Conservation (phyloP, 371 early-diverging fungal species). For the Paraphysoderma sedebokerense region DNA sequence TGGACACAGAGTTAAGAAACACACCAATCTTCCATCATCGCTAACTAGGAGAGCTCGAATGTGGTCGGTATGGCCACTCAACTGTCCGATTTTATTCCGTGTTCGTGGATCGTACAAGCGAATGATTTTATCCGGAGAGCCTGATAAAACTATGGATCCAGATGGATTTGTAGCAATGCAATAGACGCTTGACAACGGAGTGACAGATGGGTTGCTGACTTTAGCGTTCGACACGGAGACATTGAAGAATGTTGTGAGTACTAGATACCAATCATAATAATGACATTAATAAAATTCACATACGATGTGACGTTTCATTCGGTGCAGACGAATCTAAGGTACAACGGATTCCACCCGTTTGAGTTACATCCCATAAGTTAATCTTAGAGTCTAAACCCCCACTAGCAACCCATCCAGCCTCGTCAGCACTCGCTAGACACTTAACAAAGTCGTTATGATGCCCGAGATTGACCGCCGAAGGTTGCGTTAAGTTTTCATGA, state of each 20-base stretch:
- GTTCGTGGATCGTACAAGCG: slow-evolving; percentile 70
- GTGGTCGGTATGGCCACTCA: slow-evolving; percentile 86
- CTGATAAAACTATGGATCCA: no score
- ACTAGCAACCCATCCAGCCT: slow-evolving; percentile 65
- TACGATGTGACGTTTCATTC: neutral
- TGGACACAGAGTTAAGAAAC: slow-evolving; percentile 2
- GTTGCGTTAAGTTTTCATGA: slow-evolving; percentile 17
- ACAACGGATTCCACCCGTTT: no score
- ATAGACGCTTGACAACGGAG: no score
- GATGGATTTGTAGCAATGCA: no score
- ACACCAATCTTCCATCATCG: slow-evolving; percentile 67
- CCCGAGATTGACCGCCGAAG: slow-evolving; percentile 39
- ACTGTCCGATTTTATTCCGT: slow-evolving; percentile 43
- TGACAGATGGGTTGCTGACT: neutral
- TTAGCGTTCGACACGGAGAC: neutral
- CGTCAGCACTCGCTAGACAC: slow-evolving; percentile 46
- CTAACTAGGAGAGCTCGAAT: slow-evolving; percentile 73
- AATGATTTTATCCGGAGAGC: slow-evolving; percentile 78
- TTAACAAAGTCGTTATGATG: slow-evolving; percentile 76
- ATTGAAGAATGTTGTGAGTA: neutral
- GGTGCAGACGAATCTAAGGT: neutral
- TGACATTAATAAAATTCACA: neutral
- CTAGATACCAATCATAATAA: neutral
- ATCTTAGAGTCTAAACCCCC: slow-evolving; percentile 85
- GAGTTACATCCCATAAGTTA: slow-evolving; percentile 71